Percentiles rank a stretch among this genome's conserved stretches.
phyloP scores from a whole-genome alignment of 371 early-diverging fungal genomes.

The Mortierella polycephala region DNA sequence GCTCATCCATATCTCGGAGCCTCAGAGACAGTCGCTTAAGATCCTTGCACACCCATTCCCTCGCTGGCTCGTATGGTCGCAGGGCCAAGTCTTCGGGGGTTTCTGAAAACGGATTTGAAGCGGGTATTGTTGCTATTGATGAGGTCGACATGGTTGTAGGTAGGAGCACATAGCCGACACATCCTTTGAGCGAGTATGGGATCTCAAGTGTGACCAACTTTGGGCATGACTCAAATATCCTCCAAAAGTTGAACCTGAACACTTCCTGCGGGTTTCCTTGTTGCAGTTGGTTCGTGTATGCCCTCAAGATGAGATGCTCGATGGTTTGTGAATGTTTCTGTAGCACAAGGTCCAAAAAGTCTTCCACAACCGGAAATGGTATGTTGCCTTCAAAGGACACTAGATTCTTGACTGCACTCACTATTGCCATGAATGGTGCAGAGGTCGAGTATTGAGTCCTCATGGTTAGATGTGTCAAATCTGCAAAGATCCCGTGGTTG shows the following conservation, averaged over 20 bases:
- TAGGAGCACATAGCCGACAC: background rate
- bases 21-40: conserved; percentile 15
- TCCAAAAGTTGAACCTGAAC: conserved; percentile 32
- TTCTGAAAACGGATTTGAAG: background rate
- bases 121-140: background rate
- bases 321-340: conserved; percentile 15
- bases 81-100: background rate
- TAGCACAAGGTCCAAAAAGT: conserved; percentile 28
- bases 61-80: conserved; percentile 17
- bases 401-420: background rate
- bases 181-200: conserved; percentile 12
- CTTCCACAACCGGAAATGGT: conserved; percentile 12
- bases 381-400: conserved; percentile 23
- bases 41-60: conserved; percentile 35
- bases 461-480: conserved; percentile 7
- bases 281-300: conserved; percentile 1
- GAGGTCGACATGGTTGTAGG: background rate
- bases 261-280: background rate
- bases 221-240: conserved; percentile 29
- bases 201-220: conserved; percentile 12
- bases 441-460: conserved; percentile 3
- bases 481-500: background rate
- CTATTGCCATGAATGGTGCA: conserved; percentile 10
- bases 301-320: conserved; percentile 11
- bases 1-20: conserved; percentile 34